Evolutionary conservation across 179 eudicot genomes (phyloP).

Genomic region (Silene vulgaris): DNA sequence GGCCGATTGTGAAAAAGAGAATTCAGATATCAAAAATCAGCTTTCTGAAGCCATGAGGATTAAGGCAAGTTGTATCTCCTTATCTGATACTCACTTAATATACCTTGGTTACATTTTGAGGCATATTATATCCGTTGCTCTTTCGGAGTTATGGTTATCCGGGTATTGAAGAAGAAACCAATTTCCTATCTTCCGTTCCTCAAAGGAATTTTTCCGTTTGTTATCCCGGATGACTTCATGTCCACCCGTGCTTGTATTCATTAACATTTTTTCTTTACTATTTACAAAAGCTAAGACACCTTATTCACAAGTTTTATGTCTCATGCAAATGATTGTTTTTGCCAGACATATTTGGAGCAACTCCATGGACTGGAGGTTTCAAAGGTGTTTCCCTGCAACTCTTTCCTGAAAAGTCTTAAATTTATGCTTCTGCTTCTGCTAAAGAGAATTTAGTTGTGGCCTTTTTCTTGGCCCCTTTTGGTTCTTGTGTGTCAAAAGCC

Average conservation of each 20-base stretch:
- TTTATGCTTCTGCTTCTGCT: not conserved
- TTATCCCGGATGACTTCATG: conserved; percentile 7
- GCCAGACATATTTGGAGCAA: conserved; percentile 70
- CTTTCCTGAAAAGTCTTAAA: not conserved
- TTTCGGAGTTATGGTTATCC: not conserved
- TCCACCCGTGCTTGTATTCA: not conserved
- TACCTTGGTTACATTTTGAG: not conserved
- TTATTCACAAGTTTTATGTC: not conserved
- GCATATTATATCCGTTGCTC: not conserved
- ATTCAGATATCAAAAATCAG: conserved; percentile 70
- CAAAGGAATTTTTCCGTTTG: conserved; percentile 9
- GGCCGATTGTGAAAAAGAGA: conserved; percentile 57
- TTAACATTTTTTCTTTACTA: not conserved
- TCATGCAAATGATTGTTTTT: not conserved
- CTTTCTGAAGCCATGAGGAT: conserved; percentile 77
- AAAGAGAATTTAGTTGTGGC: not conserved
- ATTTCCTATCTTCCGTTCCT: not conserved
- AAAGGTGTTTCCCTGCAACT: conserved; percentile 43
- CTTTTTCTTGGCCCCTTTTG: not conserved
- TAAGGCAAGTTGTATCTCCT: conserved; percentile 47
- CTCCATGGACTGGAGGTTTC: conserved; percentile 64
- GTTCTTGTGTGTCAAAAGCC: not conserved
- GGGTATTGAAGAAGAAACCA: not conserved
- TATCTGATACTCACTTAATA: not conserved
- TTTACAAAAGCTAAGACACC: not conserved